These are phyloP conservation scores for Stygiomarasmius scandens DNA, from an alignment of 1,284 basidiomycete genomes.

Conservation along the genomic window DNA sequence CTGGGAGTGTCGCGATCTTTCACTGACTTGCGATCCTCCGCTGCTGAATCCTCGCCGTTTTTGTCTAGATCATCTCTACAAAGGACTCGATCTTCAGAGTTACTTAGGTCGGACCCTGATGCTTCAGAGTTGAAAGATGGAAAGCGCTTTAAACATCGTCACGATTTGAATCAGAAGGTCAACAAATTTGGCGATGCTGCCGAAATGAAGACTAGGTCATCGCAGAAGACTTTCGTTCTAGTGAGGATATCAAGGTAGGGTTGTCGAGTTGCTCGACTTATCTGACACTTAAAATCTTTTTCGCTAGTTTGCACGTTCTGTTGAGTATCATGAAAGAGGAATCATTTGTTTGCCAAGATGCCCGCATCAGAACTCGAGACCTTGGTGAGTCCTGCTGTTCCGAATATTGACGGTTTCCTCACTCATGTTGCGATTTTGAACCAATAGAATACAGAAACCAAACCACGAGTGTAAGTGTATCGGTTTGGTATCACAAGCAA, in stretches of 20 bases:
- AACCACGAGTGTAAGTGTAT: conserved; percentile 75
- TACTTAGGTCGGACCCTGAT: conserved; percentile 21
- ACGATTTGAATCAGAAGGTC: conserved; percentile 18
- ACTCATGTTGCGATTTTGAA: no score
- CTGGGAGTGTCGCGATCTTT: conserved; percentile 68
- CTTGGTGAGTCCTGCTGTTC: no score
- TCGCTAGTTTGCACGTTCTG: conserved; percentile 60
- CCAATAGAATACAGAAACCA: conserved; percentile 88
- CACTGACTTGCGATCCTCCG: conserved; percentile 62
- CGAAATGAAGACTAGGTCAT: conserved; percentile 77
- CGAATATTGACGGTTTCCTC: no score
- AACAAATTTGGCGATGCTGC: conserved; percentile 54
- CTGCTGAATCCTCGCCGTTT: conserved; percentile 37
- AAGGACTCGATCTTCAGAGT: conserved; percentile 38
- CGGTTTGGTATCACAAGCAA: conserved; percentile 7
- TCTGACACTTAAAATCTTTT: conserved; percentile 11
- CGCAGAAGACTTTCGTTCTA: conserved; percentile 83
- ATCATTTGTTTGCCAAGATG: conserved; percentile 74
- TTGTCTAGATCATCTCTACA: conserved; percentile 28
- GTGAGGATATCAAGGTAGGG: conserved; percentile 74
- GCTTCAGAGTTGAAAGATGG: conserved; percentile 23
- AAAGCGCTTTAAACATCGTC: conserved; percentile 27
- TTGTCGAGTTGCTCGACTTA: conserved; percentile 20
- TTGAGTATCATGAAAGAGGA: conserved; percentile 72
- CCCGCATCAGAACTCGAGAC: conserved; percentile 70